These are phyloP conservation scores for Ustilago xerochloae DNA, from an alignment of 1,284 basidiomycete species.

Conservation along the genomic window DNA sequence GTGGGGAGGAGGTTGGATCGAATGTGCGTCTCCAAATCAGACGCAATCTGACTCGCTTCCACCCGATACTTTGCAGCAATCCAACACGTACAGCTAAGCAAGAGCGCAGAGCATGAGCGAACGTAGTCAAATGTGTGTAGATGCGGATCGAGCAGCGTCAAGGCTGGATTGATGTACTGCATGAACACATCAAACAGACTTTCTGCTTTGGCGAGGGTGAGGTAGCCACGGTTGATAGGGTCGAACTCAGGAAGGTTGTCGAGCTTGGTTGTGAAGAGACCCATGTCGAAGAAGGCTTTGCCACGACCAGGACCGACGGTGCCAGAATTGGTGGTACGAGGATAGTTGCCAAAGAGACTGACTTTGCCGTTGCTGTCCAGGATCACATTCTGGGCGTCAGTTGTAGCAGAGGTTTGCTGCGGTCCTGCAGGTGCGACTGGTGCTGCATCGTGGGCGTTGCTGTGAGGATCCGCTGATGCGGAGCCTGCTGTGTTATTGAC, in stretches of 20 bases:
- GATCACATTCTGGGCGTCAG: no score
- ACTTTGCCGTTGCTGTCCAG: conserved; percentile 11
- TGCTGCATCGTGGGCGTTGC: no score
- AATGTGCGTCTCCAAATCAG: conserved; percentile 43
- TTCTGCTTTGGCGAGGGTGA: conserved; percentile 39
- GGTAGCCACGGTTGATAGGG: conserved; percentile 42
- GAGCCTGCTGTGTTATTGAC: neutral
- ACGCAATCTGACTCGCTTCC: conserved; percentile 34
- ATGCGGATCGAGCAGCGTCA: conserved; percentile 53
- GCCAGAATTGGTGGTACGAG: conserved; percentile 22
- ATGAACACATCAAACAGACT: conserved; percentile 44
- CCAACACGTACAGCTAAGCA: conserved; percentile 49
- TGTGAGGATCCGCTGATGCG: neutral
- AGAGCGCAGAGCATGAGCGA: conserved; percentile 37
- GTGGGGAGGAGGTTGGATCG: conserved; percentile 34
- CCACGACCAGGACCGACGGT: conserved; percentile 43
- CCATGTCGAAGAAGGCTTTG: conserved; percentile 46
- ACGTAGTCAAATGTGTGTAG: conserved; percentile 54
- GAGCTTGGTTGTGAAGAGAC: conserved; percentile 44
- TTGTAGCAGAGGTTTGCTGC: neutral
- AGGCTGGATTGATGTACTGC: conserved; percentile 43
- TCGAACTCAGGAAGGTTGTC: conserved; percentile 46
- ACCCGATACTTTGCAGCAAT: conserved; percentile 44
- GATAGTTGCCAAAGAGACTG: conserved; percentile 24
- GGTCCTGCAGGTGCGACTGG: neutral